Evolutionary conservation across 306 rosid genomes (phyloP).

Genomic region (Cicer yamashitae): DNA sequence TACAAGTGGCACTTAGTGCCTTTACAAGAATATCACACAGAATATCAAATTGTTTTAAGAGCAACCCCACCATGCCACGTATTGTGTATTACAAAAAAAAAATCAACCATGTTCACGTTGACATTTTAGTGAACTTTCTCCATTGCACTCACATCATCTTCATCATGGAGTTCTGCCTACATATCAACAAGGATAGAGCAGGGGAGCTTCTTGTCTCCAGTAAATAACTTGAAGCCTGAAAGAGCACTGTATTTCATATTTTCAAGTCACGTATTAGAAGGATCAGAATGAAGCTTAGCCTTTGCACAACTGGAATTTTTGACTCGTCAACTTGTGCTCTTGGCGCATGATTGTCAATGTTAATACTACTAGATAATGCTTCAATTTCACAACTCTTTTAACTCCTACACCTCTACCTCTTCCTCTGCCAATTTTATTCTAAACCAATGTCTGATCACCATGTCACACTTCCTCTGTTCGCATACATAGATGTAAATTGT

Average conservation of each 20-base stretch:
- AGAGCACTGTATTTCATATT: background rate
- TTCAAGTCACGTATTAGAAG: conserved; percentile 22
- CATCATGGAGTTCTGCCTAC: conserved; percentile 53
- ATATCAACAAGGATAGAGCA: conserved; percentile 62
- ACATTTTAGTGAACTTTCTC: conserved; percentile 44
- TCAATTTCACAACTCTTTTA: conserved; percentile 53
- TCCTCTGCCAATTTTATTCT: conserved; percentile 50
- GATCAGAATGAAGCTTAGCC: conserved; percentile 55
- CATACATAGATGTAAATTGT: conserved; percentile 33
- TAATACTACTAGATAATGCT: conserved; percentile 55
- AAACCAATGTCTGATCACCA: conserved; percentile 42
- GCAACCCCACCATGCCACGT: conserved; percentile 52
- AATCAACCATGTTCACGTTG: conserved; percentile 47
- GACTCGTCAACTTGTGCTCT: conserved; percentile 44
- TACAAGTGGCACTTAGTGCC: conserved; percentile 11
- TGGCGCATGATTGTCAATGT: conserved; percentile 47
- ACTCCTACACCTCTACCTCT: conserved; percentile 49
- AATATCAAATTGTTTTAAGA: background rate
- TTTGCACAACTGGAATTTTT: conserved; percentile 53
- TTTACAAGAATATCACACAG: background rate
- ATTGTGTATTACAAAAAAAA: conserved; percentile 12
- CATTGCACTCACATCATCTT: conserved; percentile 49
- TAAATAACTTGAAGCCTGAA: conserved; percentile 49
- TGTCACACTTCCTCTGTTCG: conserved; percentile 44
- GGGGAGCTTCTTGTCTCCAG: conserved; percentile 64